A percentile compares a stretch with the other conserved stretches of the same genome.
Conservation (phyloP, 768 basidiomycete species). For the Lactarius hengduanensis region DNA sequence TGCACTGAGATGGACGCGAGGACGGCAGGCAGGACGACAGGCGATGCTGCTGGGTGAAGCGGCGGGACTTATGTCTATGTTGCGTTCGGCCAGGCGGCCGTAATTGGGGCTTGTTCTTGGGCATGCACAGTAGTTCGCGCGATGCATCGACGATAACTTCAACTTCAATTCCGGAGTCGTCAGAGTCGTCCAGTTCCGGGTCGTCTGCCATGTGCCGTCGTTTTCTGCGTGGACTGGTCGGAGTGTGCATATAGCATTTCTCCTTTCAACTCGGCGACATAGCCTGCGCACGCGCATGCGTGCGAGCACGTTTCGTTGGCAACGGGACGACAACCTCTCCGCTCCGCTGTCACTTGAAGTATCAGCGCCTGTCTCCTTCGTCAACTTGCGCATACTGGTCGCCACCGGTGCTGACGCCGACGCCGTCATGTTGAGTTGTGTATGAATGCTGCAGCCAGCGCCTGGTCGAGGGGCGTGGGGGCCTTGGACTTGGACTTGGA, state of each 20-base stretch:
- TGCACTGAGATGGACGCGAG: not conserved
- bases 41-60: not conserved
- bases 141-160: no score
- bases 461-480: not conserved
- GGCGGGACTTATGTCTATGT: not conserved
- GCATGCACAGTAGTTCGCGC: no score
- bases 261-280: not conserved
- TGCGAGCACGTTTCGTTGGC: no score
- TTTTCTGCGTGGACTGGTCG: no score
- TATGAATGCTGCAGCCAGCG: constrained; percentile 11
- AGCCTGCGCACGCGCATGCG: no score
- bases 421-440: constrained; percentile 6
- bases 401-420: not conserved
- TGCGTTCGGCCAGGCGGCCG: no score
- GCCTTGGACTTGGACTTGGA: not conserved
- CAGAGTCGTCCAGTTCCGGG: no score
- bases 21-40: not conserved
- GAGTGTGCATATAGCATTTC: no score
- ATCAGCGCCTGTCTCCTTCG: not conserved
- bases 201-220: no score
- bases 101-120: no score
- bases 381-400: no score
- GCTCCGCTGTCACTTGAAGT: not conserved
- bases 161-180: no score
- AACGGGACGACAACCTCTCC: not conserved